phyloP scores from a whole-genome alignment of 768 basidiomycete species.

The Daedaleopsis sinensis region DNA sequence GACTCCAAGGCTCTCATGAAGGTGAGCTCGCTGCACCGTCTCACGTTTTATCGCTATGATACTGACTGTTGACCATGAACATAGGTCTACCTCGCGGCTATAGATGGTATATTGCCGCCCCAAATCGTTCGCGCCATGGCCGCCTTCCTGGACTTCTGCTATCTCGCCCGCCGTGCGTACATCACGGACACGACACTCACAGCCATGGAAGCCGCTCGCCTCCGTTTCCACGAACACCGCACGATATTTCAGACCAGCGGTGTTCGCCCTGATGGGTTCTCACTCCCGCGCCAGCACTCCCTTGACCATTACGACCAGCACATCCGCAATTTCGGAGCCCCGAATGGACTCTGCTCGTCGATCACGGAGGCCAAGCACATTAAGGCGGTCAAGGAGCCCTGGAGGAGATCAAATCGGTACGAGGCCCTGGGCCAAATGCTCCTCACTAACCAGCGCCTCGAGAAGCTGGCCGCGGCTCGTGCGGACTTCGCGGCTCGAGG shows the following conservation, averaged over 20 bases:
- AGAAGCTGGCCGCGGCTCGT: too few relatives aligned
- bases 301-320: conserved; percentile 17
- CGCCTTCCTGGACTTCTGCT: conserved; percentile 28
- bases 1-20: conserved; percentile 34
- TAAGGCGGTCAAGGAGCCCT: conserved; percentile 28
- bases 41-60: not conserved
- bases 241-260: conserved; percentile 14
- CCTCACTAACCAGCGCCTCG: too few relatives aligned
- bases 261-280: conserved; percentile 9
- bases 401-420: conserved; percentile 21
- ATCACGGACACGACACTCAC: not conserved
- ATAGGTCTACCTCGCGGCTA: conserved; percentile 29
- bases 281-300: conserved; percentile 22
- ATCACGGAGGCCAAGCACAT: conserved; percentile 32
- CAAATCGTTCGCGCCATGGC: conserved; percentile 17
- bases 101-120: conserved; percentile 16
- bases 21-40: conserved; percentile 18
- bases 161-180: conserved; percentile 16
- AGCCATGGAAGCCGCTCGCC: conserved; percentile 3
- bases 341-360: conserved; percentile 29
- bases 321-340: conserved; percentile 25
- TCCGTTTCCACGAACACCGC: conserved; percentile 15
- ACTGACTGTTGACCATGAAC: not conserved
- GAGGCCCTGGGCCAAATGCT: conserved; percentile 26
- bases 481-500: too few relatives aligned